Conservation (phyloP, 176 grass and related monocot genomes). For the Bolboschoenus planiculmis region DNA sequence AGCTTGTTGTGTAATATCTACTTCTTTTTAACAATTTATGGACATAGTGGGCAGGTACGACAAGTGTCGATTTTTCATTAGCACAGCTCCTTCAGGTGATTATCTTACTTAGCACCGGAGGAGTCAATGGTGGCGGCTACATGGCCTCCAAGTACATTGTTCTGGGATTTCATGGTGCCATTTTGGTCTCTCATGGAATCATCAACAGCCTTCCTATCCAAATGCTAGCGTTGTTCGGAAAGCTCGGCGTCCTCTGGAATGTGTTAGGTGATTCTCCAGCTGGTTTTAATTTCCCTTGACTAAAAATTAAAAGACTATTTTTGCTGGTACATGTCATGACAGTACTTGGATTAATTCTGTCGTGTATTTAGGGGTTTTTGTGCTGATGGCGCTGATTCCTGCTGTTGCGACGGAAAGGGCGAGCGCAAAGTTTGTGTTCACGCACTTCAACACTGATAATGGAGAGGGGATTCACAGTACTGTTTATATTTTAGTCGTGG, state of each 20-base stretch:
- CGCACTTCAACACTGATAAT: constrained; percentile 81
- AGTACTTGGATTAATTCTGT: neutral
- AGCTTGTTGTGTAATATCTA: neutral
- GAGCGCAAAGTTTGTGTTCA: constrained; percentile 76
- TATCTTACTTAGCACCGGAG: constrained; percentile 41
- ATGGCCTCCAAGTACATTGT: constrained; percentile 37
- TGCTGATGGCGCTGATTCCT: constrained; percentile 69
- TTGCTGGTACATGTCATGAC: neutral
- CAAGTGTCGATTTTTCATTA: constrained; percentile 36
- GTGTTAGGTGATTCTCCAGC: constrained; percentile 15
- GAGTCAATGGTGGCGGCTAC: constrained; percentile 34
- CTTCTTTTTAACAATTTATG: neutral
- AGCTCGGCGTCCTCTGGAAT: constrained; percentile 38
- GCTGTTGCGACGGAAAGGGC: constrained; percentile 68
- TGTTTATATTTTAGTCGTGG: constrained; percentile 72
- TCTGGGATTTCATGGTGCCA: constrained; percentile 24
- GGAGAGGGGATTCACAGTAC: constrained; percentile 68
- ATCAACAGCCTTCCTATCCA: constrained; percentile 41
- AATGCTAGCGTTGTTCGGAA: constrained; percentile 28
- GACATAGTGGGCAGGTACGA: constrained; percentile 34
- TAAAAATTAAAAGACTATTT: neutral
- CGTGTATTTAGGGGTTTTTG: constrained; percentile 45
- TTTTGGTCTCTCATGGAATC: constrained; percentile 30
- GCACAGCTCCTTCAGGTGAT: constrained; percentile 42
- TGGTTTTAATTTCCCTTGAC: neutral